These are phyloP conservation scores for Globisporangium cystogenes DNA, from an alignment of 352 stramenopile species.

Conservation along the genomic window DNA sequence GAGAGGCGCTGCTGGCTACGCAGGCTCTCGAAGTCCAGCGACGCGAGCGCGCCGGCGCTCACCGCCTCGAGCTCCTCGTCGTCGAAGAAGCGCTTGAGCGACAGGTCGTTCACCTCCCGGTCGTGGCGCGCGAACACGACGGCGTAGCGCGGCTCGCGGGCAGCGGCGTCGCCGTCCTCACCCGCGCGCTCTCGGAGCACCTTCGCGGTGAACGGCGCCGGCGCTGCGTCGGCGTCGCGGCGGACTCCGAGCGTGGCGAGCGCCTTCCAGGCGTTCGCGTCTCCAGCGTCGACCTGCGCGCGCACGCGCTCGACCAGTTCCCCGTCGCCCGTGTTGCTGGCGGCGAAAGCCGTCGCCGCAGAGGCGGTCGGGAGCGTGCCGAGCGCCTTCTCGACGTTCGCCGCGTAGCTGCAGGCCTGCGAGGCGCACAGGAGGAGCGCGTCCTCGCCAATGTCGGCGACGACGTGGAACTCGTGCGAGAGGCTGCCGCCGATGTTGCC, in stretches of 20 bases:
- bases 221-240: neutral
- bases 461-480: conserved; percentile 88
- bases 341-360: no score
- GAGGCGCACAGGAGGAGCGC: conserved; percentile 66
- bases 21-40: conserved; percentile 18
- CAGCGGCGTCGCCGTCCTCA: conserved; percentile 9
- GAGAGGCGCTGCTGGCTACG: conserved; percentile 16
- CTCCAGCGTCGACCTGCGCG: conserved; percentile 8
- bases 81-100: conserved; percentile 64
- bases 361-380: conserved; percentile 20
- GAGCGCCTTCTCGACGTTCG: conserved; percentile 86
- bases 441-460: conserved; percentile 81
- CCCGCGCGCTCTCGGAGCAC: conserved; percentile 27
- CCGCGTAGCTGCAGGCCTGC: conserved; percentile 57
- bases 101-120: conserved; percentile 60
- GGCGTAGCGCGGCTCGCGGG: conserved; percentile 16
- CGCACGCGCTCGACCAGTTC: conserved; percentile 20
- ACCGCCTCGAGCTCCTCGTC: conserved; percentile 48
- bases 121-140: conserved; percentile 59
- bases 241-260: conserved; percentile 10
- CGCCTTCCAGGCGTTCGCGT: conserved; percentile 24
- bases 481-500: conserved; percentile 86
- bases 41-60: conserved; percentile 10
- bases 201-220: conserved; percentile 24
- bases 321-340: conserved; percentile 7